Percentiles rank a stretch among this genome's conserved stretches.
Evolutionary conservation across 768 basidiomycete species (phyloP).

Genomic region (Phylloporus sp.): DNA sequence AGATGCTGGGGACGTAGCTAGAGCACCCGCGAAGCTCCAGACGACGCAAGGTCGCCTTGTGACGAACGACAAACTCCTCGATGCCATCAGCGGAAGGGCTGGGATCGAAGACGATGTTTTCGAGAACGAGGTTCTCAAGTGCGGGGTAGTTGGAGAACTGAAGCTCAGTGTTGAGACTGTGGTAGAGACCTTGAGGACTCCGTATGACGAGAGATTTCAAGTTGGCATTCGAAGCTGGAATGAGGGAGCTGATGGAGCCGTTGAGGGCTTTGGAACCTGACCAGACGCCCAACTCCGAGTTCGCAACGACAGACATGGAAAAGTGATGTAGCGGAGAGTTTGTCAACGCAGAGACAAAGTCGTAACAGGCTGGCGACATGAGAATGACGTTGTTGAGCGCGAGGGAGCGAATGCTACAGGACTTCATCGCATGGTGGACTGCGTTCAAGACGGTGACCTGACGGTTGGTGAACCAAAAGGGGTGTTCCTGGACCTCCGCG

Average conservation of each 20-base stretch:
- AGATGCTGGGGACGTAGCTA: slow-evolving; percentile 20
- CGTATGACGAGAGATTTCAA: slow-evolving; percentile 22
- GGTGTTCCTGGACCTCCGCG: slow-evolving; percentile 23
- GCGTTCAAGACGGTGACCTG: slow-evolving; percentile 24
- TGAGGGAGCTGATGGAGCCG: slow-evolving; percentile 21
- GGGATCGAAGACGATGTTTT: slow-evolving; percentile 29
- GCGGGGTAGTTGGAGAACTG: slow-evolving; percentile 20
- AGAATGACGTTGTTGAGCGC: slow-evolving; percentile 24
- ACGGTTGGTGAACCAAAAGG: slow-evolving; percentile 30
- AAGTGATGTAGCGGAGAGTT: slow-evolving; percentile 28
- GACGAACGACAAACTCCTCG: slow-evolving; percentile 30
- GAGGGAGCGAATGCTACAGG: slow-evolving; percentile 19
- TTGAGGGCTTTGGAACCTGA: slow-evolving; percentile 30
- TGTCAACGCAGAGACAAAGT: slow-evolving; percentile 23
- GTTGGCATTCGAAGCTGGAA: slow-evolving; percentile 18
- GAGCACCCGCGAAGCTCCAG: slow-evolving; percentile 25
- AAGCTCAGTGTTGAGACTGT: slow-evolving; percentile 24
- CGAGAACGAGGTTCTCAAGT: slow-evolving; percentile 25
- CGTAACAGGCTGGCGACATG: slow-evolving; percentile 23
- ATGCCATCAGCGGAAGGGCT: slow-evolving; percentile 18
- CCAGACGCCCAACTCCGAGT: slow-evolving; percentile 27
- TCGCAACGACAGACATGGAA: slow-evolving; percentile 29
- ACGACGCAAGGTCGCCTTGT: slow-evolving; percentile 23
- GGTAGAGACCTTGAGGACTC: slow-evolving; percentile 28
- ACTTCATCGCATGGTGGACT: slow-evolving; percentile 20